Percentiles rank a stretch among this genome's conserved stretches.
Evolutionary conservation across 345 rosid genomes (phyloP).

Genomic region (Hevea brasiliensis): DNA sequence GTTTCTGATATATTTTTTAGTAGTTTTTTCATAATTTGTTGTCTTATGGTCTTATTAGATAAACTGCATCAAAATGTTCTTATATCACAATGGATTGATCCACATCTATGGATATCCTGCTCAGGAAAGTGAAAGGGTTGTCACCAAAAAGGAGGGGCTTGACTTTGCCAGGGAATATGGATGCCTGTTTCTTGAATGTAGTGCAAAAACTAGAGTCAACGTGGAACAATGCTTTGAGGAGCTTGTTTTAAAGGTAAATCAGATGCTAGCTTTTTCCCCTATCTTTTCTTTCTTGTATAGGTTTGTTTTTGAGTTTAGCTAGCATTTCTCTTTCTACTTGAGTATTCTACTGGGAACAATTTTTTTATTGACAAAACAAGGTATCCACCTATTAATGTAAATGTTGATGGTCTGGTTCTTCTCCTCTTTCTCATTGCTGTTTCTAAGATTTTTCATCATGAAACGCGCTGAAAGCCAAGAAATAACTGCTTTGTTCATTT

Average conservation of each 20-base stretch:
- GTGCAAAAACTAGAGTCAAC: constrained; percentile 86
- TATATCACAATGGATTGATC: neutral
- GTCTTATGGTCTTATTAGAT: neutral
- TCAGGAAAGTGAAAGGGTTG: constrained; percentile 95
- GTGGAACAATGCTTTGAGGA: constrained; percentile 97
- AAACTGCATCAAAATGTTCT: neutral
- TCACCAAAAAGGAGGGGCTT: constrained; percentile 81
- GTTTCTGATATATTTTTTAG: too few relatives aligned
- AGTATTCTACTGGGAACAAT: too few relatives aligned
- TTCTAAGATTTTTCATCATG: neutral
- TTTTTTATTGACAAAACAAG: too few relatives aligned
- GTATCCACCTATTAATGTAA: neutral
- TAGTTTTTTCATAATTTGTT: too few relatives aligned
- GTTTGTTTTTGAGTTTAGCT: neutral
- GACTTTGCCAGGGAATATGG: constrained; percentile 89
- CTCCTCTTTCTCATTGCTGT: neutral
- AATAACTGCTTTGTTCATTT: neutral
- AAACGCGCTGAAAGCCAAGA: neutral
- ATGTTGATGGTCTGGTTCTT: neutral
- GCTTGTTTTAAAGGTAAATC: constrained; percentile 87
- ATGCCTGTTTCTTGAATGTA: constrained; percentile 90
- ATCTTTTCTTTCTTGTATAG: neutral
- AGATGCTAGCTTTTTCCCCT: neutral
- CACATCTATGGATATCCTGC: too few relatives aligned
- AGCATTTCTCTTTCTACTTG: too few relatives aligned